phyloP scores from a whole-genome alignment of 2,329 filamentous ascomycete genomes.

The Fusarium nematophilum region DNA sequence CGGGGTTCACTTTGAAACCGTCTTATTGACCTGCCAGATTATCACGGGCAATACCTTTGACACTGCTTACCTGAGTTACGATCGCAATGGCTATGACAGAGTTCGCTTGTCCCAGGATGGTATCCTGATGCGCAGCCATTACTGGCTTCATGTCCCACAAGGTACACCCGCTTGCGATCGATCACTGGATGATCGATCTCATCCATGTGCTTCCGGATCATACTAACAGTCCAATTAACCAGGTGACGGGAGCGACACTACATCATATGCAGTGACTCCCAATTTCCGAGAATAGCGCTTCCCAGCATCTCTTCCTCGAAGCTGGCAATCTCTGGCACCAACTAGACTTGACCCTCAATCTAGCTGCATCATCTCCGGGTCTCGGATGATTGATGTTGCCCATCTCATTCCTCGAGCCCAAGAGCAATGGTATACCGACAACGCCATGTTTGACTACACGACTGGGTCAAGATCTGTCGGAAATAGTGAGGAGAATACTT shows the following conservation, averaged over 20 bases:
- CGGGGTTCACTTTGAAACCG: not conserved
- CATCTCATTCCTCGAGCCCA: not conserved
- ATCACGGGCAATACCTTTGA: not conserved
- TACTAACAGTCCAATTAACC: too few species aligned
- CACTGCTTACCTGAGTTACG: not conserved
- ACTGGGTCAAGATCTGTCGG: not conserved
- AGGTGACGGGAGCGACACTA: too few species aligned
- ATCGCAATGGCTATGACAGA: not conserved
- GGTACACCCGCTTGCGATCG: not conserved
- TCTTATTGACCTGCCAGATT: not conserved
- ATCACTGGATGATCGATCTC: too few species aligned
- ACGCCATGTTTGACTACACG: not conserved
- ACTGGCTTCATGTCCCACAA: not conserved
- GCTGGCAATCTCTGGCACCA: not conserved
- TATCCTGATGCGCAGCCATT: not conserved
- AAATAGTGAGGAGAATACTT: not conserved
- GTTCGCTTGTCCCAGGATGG: not conserved
- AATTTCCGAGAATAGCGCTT: not conserved
- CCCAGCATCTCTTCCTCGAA: not conserved
- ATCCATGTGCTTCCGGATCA: not conserved
- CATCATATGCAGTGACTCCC: conserved; percentile 1
- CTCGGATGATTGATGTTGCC: not conserved
- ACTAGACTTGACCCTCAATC: not conserved
- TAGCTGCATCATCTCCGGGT: conserved; percentile 1
- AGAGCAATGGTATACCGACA: not conserved